Percentiles rank a stretch among this genome's conserved stretches.
Conservation (phyloP, 257 asterid species). For the Nicotiana attenuata region DNA sequence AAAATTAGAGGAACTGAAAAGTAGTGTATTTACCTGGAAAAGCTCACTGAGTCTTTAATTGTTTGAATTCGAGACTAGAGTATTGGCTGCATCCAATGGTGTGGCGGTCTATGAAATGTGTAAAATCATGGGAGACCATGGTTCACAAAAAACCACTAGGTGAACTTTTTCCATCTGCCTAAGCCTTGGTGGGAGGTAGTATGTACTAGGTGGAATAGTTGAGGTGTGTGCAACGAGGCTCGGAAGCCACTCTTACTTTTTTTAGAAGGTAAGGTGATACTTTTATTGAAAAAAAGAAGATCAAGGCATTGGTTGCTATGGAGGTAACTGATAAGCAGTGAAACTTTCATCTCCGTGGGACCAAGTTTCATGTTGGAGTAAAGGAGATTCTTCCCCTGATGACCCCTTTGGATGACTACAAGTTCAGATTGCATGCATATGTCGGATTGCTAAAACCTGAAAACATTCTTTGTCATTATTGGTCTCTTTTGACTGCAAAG, state of each 20-base stretch:
- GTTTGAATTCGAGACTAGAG: neutral
- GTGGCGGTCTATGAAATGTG: neutral
- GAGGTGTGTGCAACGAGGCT: neutral
- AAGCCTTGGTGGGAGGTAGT: neutral
- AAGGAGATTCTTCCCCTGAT: neutral
- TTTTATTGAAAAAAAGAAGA: neutral
- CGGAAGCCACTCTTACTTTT: neutral
- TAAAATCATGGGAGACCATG: neutral
- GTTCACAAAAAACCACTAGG: neutral
- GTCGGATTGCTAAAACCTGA: neutral
- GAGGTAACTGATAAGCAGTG: neutral
- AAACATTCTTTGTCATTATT: neutral
- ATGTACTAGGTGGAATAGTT: neutral
- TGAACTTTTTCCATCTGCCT: neutral
- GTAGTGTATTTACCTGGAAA: neutral
- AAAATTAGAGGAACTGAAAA: neutral
- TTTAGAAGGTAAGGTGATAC: neutral
- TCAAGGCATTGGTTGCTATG: neutral
- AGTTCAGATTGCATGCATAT: neutral
- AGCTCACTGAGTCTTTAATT: neutral
- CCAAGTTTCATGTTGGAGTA: neutral
- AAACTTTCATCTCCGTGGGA: neutral
- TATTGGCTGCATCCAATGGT: neutral
- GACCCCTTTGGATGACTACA: neutral
- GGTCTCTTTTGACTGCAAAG: neutral